These are phyloP conservation scores for Xylaria castorea DNA, from an alignment of 495 filamentous ascomycete species.

Conservation along the genomic window DNA sequence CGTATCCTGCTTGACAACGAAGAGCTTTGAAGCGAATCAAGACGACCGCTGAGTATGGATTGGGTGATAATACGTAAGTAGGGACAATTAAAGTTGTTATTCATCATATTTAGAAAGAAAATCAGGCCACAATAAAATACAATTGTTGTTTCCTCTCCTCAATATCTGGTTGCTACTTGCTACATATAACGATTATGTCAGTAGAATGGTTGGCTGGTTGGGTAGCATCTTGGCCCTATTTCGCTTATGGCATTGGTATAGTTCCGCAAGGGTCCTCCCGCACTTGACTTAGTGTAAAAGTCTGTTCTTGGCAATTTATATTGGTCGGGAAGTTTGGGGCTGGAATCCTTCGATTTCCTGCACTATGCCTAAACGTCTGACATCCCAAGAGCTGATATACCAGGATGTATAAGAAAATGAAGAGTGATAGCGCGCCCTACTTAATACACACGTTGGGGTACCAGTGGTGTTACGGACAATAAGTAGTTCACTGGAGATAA, in stretches of 20 bases:
- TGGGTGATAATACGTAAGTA: background rate
- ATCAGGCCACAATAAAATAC: background rate
- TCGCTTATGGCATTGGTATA: background rate
- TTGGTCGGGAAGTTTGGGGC: background rate
- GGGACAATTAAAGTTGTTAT: background rate
- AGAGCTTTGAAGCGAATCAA: background rate
- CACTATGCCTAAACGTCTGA: too few relatives aligned
- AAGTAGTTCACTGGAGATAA: background rate
- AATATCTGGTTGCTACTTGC: background rate
- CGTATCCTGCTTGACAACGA: background rate
- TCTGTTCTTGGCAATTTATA: too few relatives aligned
- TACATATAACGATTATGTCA: background rate
- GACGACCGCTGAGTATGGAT: background rate
- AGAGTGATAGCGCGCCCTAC: background rate
- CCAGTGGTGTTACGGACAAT: background rate
- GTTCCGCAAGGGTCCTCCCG: background rate
- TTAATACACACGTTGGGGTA: background rate
- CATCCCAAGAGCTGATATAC: too few relatives aligned
- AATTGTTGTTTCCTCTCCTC: background rate
- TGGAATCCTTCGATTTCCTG: background rate
- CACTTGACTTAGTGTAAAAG: too few relatives aligned
- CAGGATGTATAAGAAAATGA: too few relatives aligned
- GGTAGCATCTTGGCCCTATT: background rate
- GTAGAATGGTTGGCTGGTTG: background rate
- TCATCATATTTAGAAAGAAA: background rate